Evolutionary conservation across 768 basidiomycete species (phyloP).

Genomic region (Pulveroboletus sp.): DNA sequence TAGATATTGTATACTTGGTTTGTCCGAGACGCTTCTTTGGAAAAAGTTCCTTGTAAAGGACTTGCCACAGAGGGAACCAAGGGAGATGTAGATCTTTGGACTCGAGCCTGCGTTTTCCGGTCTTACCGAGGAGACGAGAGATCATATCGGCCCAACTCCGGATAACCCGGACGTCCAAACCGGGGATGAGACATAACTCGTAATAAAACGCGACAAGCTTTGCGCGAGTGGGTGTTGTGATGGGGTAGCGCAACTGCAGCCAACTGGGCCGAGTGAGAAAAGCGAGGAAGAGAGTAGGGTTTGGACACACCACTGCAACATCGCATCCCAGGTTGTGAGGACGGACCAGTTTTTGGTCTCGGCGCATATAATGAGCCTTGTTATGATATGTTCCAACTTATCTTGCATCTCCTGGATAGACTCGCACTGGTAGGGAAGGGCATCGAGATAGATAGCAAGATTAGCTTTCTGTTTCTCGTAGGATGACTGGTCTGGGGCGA

Average conservation of each 20-base stretch:
- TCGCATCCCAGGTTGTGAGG: conserved; percentile 73
- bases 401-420: conserved; percentile 65
- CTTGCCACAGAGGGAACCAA: conserved; percentile 76
- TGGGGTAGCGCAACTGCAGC: conserved; percentile 78
- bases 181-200: conserved; percentile 72
- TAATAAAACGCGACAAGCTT: conserved; percentile 73
- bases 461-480: conserved; percentile 57
- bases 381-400: conserved; percentile 64
- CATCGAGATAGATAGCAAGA: conserved; percentile 61
- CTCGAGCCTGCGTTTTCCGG: conserved; percentile 68
- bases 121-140: conserved; percentile 63
- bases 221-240: conserved; percentile 62
- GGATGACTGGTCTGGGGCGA: conserved; percentile 32
- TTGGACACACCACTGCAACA: conserved; percentile 64
- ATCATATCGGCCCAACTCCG: conserved; percentile 80
- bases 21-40: conserved; percentile 62
- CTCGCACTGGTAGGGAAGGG: conserved; percentile 73
- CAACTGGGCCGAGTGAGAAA: conserved; percentile 47
- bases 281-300: neutral
- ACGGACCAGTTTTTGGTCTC: conserved; percentile 72
- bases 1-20: conserved; percentile 43
- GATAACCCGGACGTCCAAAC: conserved; percentile 65
- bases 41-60: conserved; percentile 71
- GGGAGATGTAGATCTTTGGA: conserved; percentile 60
- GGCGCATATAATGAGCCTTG: conserved; percentile 66